Conservation (phyloP, 345 rosid genomes). For the Psidium friedrichsthalianum region DNA sequence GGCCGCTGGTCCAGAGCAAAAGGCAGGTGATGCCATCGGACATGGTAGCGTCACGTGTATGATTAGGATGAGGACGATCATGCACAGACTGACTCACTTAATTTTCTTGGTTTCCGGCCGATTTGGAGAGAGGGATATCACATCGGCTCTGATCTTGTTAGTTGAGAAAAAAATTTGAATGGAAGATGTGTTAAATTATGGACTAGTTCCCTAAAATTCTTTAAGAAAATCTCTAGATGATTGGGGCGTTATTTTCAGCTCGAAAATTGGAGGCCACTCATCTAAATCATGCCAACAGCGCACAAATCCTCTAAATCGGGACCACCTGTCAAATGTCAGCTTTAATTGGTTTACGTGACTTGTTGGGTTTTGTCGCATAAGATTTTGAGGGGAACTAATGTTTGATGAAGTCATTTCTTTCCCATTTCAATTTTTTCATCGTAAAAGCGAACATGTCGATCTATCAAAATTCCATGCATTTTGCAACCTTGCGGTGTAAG, state of each 20-base stretch:
- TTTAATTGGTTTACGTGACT: not conserved
- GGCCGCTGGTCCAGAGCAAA: not conserved
- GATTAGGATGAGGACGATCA: not conserved
- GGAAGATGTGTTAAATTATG: not conserved
- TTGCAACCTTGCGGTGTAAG: not conserved
- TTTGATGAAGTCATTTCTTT: not conserved
- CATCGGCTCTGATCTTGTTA: not conserved
- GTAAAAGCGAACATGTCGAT: not conserved
- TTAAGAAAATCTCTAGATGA: not conserved
- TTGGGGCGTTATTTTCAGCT: fast-evolving
- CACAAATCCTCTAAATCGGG: not conserved
- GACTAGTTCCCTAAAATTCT: not conserved
- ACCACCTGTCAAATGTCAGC: not conserved
- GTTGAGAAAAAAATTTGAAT: not conserved
- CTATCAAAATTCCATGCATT: not conserved
- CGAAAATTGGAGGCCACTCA: not conserved
- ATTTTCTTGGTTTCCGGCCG: not conserved
- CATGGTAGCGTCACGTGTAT: not conserved
- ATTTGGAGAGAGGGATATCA: not conserved
- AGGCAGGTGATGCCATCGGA: not conserved
- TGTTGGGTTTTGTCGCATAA: not conserved
- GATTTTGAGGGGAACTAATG: not conserved
- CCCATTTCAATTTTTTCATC: not conserved
- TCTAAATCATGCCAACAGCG: not conserved
- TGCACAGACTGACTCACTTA: not conserved